phyloP scores from a whole-genome alignment of 768 basidiomycete species.

The Phylloporus scabripes region DNA sequence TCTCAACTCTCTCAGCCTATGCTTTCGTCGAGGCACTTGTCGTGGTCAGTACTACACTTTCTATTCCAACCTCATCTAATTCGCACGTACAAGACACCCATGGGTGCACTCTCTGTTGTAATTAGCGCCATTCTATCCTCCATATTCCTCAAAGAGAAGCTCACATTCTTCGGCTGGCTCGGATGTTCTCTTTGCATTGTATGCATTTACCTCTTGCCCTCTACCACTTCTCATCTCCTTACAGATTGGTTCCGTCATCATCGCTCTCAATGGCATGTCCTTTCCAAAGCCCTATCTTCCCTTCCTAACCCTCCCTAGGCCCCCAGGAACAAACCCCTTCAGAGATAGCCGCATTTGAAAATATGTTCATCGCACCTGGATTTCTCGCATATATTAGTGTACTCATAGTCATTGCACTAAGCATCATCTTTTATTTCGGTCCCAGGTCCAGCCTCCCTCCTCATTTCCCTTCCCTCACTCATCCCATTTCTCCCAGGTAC shows the following conservation, averaged over 20 bases:
- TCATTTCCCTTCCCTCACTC: conserved; percentile 2
- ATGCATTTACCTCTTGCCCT: conserved; percentile 27
- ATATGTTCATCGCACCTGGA: conserved; percentile 75
- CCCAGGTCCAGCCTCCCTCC: conserved; percentile 49
- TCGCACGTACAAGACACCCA: conserved; percentile 58
- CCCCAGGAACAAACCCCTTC: conserved; percentile 68
- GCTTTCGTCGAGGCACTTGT: conserved; percentile 91
- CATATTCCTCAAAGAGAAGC: conserved; percentile 86
- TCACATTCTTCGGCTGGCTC: conserved; percentile 96
- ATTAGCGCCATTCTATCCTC: conserved; percentile 91
- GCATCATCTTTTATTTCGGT: conserved; percentile 78
- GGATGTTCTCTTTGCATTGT: conserved; percentile 91
- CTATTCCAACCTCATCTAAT: conserved; percentile 4
- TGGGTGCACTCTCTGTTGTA: conserved; percentile 95
- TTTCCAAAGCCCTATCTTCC: not conserved
- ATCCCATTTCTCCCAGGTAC: conserved; percentile 43
- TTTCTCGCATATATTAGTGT: conserved; percentile 70
- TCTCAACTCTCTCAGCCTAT: conserved; percentile 47
- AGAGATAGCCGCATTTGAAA: conserved; percentile 65
- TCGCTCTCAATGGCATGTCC: conserved; percentile 77
- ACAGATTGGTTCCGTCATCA: conserved; percentile 80
- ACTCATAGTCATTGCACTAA: conserved; percentile 57
- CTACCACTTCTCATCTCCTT: not conserved
- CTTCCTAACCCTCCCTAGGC: conserved; percentile 34
- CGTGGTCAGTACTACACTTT: conserved; percentile 51